Evolutionary conservation across 345 rosid genomes (phyloP).

Genomic region (Salix suchowensis): DNA sequence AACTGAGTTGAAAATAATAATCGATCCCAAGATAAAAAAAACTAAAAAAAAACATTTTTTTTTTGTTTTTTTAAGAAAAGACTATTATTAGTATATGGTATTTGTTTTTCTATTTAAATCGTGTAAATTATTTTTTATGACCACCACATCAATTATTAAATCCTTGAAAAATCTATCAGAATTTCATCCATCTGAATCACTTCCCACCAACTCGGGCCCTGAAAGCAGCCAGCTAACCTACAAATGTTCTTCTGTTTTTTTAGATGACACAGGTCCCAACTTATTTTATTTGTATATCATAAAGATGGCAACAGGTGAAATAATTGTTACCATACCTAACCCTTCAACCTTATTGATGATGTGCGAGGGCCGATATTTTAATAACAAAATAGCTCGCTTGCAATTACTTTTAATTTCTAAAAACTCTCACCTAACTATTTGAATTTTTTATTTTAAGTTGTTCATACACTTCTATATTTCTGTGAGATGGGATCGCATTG

Average conservation of each 20-base stretch:
- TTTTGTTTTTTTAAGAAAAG: too few relatives aligned
- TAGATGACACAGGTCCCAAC: too few relatives aligned
- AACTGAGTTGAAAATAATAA: too few relatives aligned
- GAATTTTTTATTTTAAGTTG: neutral
- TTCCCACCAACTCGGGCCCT: neutral
- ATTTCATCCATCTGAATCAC: neutral
- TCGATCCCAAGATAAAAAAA: too few relatives aligned
- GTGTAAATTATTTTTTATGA: neutral
- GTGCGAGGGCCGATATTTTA: neutral
- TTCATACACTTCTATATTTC: neutral
- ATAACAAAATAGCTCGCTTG: neutral
- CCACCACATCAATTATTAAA: neutral
- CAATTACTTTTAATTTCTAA: neutral
- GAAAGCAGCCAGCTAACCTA: neutral
- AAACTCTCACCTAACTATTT: neutral
- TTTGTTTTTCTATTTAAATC: too few relatives aligned
- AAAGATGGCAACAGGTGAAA: neutral
- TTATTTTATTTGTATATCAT: neutral
- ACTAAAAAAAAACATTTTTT: too few relatives aligned
- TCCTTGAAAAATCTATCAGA: neutral
- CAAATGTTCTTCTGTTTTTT: neutral
- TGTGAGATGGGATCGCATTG: too few relatives aligned
- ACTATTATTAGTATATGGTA: too few relatives aligned
- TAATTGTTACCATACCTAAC: neutral
- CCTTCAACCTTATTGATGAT: neutral